Conservation (phyloP, 352 stramenopile species). For the Saprolegnia diclina region DNA sequence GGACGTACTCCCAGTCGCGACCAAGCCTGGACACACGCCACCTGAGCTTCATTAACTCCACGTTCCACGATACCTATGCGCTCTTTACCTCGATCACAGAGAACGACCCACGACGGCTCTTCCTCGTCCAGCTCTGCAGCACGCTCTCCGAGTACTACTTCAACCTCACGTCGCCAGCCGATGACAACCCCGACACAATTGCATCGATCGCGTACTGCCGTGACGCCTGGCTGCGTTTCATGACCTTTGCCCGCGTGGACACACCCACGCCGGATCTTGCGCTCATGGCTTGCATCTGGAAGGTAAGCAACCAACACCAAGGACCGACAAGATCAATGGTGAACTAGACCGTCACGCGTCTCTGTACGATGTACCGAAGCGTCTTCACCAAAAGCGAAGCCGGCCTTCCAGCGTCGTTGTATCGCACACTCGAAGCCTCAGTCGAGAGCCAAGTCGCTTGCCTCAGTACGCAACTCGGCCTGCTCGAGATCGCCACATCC, state of each 20-base stretch:
- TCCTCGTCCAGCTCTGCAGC: neutral
- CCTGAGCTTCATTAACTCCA: neutral
- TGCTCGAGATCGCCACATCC: neutral
- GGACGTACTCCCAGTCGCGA: neutral
- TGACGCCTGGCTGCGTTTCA: neutral
- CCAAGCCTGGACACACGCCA: neutral
- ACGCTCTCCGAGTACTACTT: neutral
- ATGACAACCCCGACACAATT: neutral
- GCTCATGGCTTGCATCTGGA: neutral
- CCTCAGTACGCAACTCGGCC: neutral
- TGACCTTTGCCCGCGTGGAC: neutral
- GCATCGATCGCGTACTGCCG: neutral
- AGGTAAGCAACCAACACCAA: neutral
- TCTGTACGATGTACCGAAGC: neutral
- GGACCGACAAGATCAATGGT: too few relatives aligned
- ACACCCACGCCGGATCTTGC: neutral
- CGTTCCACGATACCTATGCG: neutral
- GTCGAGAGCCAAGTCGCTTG: neutral
- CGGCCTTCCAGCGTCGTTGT: neutral
- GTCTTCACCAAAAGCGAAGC: neutral
- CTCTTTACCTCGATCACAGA: neutral
- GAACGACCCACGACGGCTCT: neutral
- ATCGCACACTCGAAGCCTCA: neutral
- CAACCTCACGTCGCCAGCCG: neutral
- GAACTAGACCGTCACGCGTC: neutral